Evolutionary conservation across 2,329 filamentous ascomycete genomes (phyloP).

Genomic region (Epichloe coenophiala): DNA sequence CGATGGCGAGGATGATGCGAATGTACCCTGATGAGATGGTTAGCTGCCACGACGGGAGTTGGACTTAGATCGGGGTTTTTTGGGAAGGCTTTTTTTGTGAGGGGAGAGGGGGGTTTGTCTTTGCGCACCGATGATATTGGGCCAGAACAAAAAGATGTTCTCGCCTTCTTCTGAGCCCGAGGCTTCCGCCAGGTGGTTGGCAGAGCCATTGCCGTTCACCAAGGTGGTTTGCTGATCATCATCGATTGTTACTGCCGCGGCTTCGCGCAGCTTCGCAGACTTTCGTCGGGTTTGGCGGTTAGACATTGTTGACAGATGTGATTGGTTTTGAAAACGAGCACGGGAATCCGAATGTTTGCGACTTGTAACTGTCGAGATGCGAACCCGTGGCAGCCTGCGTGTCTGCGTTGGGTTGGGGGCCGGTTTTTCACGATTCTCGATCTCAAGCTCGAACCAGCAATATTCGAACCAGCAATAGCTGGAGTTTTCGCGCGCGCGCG

Average conservation of each 20-base stretch:
- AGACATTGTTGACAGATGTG: constrained; percentile 19
- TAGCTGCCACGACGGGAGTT: background rate
- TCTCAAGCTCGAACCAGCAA: background rate
- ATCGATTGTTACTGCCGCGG: constrained; percentile 10
- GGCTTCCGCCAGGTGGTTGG: constrained; percentile 19
- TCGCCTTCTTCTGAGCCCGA: constrained; percentile 34
- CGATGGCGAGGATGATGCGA: constrained; percentile 69
- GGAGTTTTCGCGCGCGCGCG: background rate
- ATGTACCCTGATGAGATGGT: constrained; percentile 45
- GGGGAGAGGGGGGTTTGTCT: background rate
- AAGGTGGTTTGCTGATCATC: constrained; percentile 14
- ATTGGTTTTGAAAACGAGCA: background rate
- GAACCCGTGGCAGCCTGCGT: background rate
- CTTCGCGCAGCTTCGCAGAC: constrained; percentile 21
- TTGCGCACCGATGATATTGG: constrained; percentile 63
- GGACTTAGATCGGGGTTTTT: background rate
- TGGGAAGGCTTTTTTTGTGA: background rate
- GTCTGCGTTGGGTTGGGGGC: no score
- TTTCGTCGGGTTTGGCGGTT: constrained; percentile 25
- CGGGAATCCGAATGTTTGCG: background rate
- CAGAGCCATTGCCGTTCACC: constrained; percentile 34
- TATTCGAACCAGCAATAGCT: background rate
- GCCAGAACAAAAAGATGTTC: constrained; percentile 73
- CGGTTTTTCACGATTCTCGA: background rate
- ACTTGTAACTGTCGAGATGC: background rate